phyloP scores from a whole-genome alignment of 148 eudicot genomes.

The Chenopodium suecicum region DNA sequence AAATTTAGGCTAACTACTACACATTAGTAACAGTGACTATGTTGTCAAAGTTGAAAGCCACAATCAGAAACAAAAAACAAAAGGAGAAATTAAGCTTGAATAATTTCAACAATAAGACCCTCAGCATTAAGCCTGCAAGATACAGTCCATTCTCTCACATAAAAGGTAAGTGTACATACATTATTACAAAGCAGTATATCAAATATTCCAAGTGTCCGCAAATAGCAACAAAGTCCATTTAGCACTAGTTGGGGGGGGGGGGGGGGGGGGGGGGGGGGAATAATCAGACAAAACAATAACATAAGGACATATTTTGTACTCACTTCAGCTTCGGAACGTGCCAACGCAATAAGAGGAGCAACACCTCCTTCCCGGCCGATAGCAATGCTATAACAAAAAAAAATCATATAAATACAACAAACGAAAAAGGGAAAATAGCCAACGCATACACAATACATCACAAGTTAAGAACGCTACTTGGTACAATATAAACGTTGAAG shows the following conservation, averaged over 20 bases:
- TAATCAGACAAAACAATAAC: neutral
- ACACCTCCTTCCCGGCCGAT: conserved; percentile 97
- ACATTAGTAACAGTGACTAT: no score
- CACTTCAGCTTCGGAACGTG: conserved; percentile 77
- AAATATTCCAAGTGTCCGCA: neutral
- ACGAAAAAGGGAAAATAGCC: neutral
- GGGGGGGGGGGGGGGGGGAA: no score
- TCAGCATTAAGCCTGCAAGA: neutral
- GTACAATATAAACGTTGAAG: neutral
- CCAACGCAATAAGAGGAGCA: conserved; percentile 82
- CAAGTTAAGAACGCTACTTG: neutral
- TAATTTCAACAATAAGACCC: neutral
- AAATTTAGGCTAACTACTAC: neutral
- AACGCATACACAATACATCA: neutral
- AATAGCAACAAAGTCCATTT: neutral
- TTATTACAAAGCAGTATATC: no score
- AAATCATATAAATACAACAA: conserved; percentile 9
- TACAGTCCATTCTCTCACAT: neutral
- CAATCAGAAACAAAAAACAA: no score
- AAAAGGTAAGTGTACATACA: neutral
- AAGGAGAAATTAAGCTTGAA: no score
- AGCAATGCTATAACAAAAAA: conserved; percentile 65
- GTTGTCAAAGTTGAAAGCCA: no score
- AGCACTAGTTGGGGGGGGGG: neutral
- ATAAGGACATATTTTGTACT: conserved; percentile 31